A percentile compares a stretch with the other conserved stretches of the same genome.
phyloP scores from a whole-genome alignment of 441 rosid genomes.

The Biscutella laevigata region DNA sequence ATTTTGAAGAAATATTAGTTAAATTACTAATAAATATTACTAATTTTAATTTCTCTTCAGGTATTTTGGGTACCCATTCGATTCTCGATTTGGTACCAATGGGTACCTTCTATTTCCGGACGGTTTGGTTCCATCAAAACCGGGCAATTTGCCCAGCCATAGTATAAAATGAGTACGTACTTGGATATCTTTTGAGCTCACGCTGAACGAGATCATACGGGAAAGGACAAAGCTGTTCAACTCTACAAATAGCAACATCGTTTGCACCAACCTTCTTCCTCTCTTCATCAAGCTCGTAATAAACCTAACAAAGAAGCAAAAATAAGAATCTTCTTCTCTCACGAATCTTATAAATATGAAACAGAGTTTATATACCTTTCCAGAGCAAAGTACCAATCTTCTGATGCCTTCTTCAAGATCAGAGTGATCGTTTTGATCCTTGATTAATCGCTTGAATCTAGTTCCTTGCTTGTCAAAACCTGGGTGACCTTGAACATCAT shows the following conservation, averaged over 20 bases:
- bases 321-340: slow-evolving; percentile 3
- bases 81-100: no score
- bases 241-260: slow-evolving; percentile 88
- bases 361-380: slow-evolving; percentile 48
- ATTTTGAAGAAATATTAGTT: no score
- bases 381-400: slow-evolving; percentile 92
- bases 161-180: slow-evolving; percentile 52
- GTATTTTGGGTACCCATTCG: no score
- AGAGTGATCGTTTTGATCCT: slow-evolving; percentile 84
- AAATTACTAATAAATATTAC: no score
- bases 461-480: slow-evolving; percentile 99
- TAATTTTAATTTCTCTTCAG: no score
- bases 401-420: slow-evolving; percentile 80
- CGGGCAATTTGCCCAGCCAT: no score
- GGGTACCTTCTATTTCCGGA: no score
- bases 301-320: slow-evolving; percentile 43
- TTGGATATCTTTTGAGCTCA: slow-evolving; percentile 90
- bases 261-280: slow-evolving; percentile 52
- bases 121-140: no score
- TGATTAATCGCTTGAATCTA: slow-evolving; percentile 73
- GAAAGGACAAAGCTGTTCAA: slow-evolving; percentile 93
- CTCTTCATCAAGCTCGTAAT: slow-evolving; percentile 86
- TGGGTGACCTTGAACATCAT: slow-evolving; percentile 95
- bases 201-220: slow-evolving; percentile 90
- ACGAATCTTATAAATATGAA: background rate